Conservation (phyloP, 805 yeast genomes). For the Zygosaccharomyces rouxii region DNA sequence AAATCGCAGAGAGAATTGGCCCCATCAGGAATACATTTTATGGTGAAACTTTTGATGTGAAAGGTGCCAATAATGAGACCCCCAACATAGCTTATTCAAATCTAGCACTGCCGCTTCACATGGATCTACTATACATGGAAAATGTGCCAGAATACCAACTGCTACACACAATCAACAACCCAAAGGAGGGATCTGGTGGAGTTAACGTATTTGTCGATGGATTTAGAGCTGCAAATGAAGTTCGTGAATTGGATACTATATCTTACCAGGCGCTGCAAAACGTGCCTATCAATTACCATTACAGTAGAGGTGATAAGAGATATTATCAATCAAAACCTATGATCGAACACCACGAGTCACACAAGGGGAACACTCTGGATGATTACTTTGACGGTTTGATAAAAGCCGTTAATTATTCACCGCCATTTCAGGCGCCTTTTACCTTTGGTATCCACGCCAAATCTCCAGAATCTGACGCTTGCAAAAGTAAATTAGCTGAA, state of each 20-base stretch:
- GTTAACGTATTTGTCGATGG: conserved; percentile 68
- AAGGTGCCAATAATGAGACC: conserved; percentile 44
- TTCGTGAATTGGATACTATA: conserved; percentile 52
- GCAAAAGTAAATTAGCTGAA: conserved; percentile 39
- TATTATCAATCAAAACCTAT: conserved; percentile 61
- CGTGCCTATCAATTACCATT: conserved; percentile 67
- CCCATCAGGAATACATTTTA: conserved; percentile 68
- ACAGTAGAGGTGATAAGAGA: conserved; percentile 55
- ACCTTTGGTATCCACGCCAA: conserved; percentile 50
- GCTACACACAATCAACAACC: conserved; percentile 54
- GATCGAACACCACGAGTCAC: conserved; percentile 50
- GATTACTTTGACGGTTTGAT: conserved; percentile 36
- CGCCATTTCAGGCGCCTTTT: conserved; percentile 80
- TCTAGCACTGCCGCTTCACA: conserved; percentile 63
- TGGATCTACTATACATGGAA: conserved; percentile 73
- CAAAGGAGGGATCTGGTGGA: conserved; percentile 51
- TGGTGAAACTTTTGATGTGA: conserved; percentile 68
- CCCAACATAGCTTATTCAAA: conserved; percentile 68
- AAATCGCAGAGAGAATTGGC: conserved; percentile 54
- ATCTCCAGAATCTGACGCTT: conserved; percentile 23
- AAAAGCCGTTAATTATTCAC: conserved; percentile 66
- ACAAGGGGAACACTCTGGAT: conserved; percentile 31
- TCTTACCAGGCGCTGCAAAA: conserved; percentile 59
- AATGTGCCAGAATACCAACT: conserved; percentile 78
- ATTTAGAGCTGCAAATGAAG: conserved; percentile 55